Evolutionary conservation across 1,284 basidiomycete species (phyloP).

Genomic region (Cerioporus squamosus): DNA sequence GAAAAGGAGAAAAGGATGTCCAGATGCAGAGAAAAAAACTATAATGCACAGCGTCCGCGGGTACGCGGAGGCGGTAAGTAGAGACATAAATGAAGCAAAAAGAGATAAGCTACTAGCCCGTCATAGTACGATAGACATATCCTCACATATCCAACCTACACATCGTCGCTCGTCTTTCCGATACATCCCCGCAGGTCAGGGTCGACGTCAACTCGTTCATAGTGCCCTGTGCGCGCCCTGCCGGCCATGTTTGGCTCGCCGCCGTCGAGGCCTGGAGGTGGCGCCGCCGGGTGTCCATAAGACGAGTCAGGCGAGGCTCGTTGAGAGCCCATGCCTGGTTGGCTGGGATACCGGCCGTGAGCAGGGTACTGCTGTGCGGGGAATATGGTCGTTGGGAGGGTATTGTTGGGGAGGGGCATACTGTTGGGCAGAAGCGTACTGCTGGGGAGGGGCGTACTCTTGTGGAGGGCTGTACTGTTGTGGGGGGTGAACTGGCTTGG

Average conservation of each 20-base stretch:
- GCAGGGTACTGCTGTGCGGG: constrained; percentile 11
- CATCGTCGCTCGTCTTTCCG: constrained; percentile 5
- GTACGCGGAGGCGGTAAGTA: constrained; percentile 3
- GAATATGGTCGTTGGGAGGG: constrained; percentile 29
- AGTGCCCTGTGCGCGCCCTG: constrained; percentile 22
- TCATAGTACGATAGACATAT: constrained; percentile 14
- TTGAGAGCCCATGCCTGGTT: constrained; percentile 7
- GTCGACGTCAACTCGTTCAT: background rate
- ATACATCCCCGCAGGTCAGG: too few species aligned
- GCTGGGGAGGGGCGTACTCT: constrained; percentile 3
- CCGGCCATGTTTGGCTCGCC: constrained; percentile 26
- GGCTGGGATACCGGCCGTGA: constrained; percentile 6
- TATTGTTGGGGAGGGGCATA: background rate
- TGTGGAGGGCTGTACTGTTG: constrained; percentile 32
- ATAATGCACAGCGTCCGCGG: constrained; percentile 17
- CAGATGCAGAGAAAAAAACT: constrained; percentile 1
- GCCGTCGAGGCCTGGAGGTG: constrained; percentile 25
- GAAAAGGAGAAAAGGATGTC: background rate
- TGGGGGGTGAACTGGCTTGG: constrained; percentile 22
- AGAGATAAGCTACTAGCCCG: constrained; percentile 24
- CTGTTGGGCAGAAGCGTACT: background rate
- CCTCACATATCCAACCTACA: constrained; percentile 14
- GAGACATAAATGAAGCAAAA: constrained; percentile 11
- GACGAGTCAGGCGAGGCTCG: constrained; percentile 21
- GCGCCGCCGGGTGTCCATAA: constrained; percentile 14